A percentile compares a stretch with the other conserved stretches of the same genome.
Conservation (phyloP, 1,139 yeast genomes). For the Debaryomyces subglobosus region DNA sequence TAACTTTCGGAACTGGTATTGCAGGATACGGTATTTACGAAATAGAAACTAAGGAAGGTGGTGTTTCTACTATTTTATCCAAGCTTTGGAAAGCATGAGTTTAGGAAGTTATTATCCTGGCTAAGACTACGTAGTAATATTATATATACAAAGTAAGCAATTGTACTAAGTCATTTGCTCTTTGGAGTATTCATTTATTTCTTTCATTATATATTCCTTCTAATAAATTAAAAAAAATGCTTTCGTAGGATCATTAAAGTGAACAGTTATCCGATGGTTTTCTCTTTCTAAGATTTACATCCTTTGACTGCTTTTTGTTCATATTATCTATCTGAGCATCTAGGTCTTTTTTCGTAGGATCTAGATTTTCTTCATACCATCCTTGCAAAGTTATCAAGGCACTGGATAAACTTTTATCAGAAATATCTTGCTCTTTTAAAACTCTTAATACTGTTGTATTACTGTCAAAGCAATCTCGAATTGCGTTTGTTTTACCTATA, state of each 20-base stretch:
- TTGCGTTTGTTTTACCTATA: conserved; percentile 1
- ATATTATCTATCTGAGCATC: conserved; percentile 3
- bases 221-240: neutral
- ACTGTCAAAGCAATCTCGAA: conserved; percentile 1
- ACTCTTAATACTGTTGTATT: conserved; percentile 9
- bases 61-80: conserved; percentile 37
- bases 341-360: conserved; percentile 16
- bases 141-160: neutral
- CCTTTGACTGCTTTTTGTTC: neutral
- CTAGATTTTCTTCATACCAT: conserved; percentile 27
- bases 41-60: conserved; percentile 68
- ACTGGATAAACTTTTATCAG: conserved; percentile 19
- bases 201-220: conserved; percentile 4
- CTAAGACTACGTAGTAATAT: neutral
- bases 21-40: conserved; percentile 82
- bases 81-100: conserved; percentile 44
- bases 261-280: conserved; percentile 15
- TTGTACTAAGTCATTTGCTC: neutral
- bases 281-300: conserved; percentile 12
- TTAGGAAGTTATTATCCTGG: neutral
- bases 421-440: conserved; percentile 26
- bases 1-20: conserved; percentile 71
- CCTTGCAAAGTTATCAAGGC: conserved; percentile 20
- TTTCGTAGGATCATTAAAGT: neutral
- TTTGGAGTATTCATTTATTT: conserved; percentile 4